Evolutionary conservation across 495 filamentous ascomycete species (phyloP).

Genomic region (Barbatosphaeria neglecta): DNA sequence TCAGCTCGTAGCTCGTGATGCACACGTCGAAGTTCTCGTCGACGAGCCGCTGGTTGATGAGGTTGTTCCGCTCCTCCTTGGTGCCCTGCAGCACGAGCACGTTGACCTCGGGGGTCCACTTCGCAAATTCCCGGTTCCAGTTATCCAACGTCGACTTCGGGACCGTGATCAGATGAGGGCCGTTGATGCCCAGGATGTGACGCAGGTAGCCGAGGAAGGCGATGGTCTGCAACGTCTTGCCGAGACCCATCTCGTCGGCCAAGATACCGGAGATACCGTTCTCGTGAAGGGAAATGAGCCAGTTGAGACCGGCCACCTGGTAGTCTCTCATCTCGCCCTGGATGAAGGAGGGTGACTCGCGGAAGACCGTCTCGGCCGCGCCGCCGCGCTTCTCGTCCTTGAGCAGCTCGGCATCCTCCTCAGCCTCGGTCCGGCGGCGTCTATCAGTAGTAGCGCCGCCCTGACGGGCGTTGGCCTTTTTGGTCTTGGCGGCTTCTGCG

Average conservation of each 20-base stretch:
- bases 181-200: slow-evolving; percentile 73
- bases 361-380: slow-evolving; percentile 76
- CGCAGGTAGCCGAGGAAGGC: slow-evolving; percentile 89
- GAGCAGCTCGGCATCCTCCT: slow-evolving; percentile 92
- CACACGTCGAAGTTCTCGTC: slow-evolving; percentile 56
- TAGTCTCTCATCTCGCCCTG: slow-evolving; percentile 92
- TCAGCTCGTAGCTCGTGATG: slow-evolving; percentile 30
- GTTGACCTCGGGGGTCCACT: slow-evolving; percentile 92
- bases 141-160: slow-evolving; percentile 98
- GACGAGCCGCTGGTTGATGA: slow-evolving; percentile 83
- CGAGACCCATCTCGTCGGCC: slow-evolving; percentile 94
- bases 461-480: slow-evolving; percentile 62
- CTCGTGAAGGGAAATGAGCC: slow-evolving; percentile 96
- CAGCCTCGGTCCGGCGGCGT: slow-evolving; percentile 83
- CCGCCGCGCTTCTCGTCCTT: slow-evolving; percentile 83
- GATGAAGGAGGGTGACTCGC: slow-evolving; percentile 82
- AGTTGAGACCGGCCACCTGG: slow-evolving; percentile 87
- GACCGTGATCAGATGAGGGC: slow-evolving; percentile 88
- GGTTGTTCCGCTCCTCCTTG: slow-evolving; percentile 79
- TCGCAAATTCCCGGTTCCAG: slow-evolving; percentile 89
- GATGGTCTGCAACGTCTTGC: slow-evolving; percentile 85
- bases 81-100: slow-evolving; percentile 89
- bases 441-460: slow-evolving; percentile 76
- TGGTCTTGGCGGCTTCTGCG: slow-evolving; percentile 57
- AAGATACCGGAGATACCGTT: slow-evolving; percentile 98